Conservation (phyloP, 139 green algal genomes). For the Marvania coccoides region DNA sequence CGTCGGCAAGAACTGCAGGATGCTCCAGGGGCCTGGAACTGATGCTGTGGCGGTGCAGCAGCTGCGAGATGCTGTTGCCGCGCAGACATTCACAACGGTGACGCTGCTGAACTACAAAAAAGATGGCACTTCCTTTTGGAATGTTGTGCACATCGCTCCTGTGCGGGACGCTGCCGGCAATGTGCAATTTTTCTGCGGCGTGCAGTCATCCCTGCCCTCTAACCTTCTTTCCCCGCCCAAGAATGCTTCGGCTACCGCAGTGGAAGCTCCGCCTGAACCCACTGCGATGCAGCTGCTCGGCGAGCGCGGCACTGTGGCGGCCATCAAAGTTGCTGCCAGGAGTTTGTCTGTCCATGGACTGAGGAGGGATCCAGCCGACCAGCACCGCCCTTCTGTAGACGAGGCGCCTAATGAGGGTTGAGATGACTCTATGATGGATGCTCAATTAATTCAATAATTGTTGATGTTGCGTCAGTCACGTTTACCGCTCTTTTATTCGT, state of each 20-base stretch:
- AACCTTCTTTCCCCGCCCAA: not conserved
- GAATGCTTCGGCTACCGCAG: not conserved
- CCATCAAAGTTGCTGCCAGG: too few relatives aligned
- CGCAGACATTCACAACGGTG: conserved; percentile 22
- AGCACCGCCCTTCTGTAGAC: too few relatives aligned
- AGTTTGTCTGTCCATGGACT: too few relatives aligned
- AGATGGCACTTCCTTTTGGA: conserved; percentile 40
- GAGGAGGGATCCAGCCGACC: too few relatives aligned
- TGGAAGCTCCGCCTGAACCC: too few relatives aligned
- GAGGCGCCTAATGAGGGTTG: too few relatives aligned
- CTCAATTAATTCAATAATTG: too few relatives aligned
- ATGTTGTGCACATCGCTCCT: conserved; percentile 52
- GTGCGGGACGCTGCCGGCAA: conserved; percentile 30
- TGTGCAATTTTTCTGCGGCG: conserved; percentile 52
- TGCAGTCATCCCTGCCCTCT: conserved; percentile 48
- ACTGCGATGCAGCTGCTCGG: too few relatives aligned
- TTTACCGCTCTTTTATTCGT: too few relatives aligned
- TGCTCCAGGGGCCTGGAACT: conserved; percentile 33
- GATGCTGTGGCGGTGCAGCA: conserved; percentile 15
- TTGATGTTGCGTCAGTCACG: too few relatives aligned
- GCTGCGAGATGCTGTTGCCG: conserved; percentile 31
- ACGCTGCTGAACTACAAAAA: conserved; percentile 58
- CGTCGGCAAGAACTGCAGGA: conserved; percentile 13
- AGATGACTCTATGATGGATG: too few relatives aligned
- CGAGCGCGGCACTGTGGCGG: too few relatives aligned